Base-by-base conservation (phyloP, 768 basidiomycete genomes). In the Kwoniella sp. region DNA sequence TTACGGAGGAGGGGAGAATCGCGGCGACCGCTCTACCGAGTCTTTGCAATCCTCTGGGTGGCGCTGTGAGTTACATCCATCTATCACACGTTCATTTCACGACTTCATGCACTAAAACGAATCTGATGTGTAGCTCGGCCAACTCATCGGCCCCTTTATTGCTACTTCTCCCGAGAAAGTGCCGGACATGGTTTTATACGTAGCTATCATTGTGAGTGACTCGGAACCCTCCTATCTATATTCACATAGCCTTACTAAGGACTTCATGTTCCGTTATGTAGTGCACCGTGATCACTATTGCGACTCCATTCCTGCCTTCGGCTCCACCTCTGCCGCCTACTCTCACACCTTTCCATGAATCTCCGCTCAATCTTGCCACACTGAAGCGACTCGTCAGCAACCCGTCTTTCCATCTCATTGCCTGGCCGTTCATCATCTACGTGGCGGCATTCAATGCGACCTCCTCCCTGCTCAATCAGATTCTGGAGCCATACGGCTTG, bases 361-460 rank as follows among this genome's bases (percentile, higher is more conserved):
- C 50, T 44, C 53, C 44, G 15, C 33, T 62, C 12, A 44, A 27
- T 17, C 21, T 62, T 15, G 5, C 37, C 12, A 55, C 37, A 8
- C 19, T 62, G 10, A 46, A 37, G 44, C 15, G 5, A 1, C 40
- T 55, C 33, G 54, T 62, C 15, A 21, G 9, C 3, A 62, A 52
- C 24, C 22, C 53, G 3, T 53, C 60, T 12, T 62, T 62, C 54
- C 60, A 62, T 44, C 37, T 62, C 6, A 40, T 62, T 22, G 60
- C 54, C 15, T 62, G 60, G 60, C 50, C 60, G 33, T 62, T 62
- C 22, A 46, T 62, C 6, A 49, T 62, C 52, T 62, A 62, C 54
- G 60, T 62, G 4, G 52, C 60, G n/a, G 30, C 60, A 2, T 62
- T 62, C 60, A 62, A 62, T 22, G 53, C 60, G 5, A 62, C 60